Evolutionary conservation across 2,329 filamentous ascomycete species (phyloP), one percentile per base, ranked within the genome.

Genomic region (Apiospora saccharicola): DNA sequence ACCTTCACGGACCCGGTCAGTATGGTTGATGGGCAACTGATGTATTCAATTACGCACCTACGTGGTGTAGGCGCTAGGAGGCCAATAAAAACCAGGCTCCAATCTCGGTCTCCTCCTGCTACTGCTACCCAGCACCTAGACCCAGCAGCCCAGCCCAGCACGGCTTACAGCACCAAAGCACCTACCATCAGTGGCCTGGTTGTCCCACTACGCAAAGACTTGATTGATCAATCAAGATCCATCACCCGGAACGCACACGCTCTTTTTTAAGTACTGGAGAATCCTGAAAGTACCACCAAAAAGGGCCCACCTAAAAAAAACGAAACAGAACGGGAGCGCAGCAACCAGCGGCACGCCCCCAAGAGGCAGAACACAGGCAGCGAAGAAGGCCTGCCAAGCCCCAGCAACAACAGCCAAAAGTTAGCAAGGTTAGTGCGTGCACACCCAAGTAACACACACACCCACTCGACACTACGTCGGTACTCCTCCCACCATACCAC

Each of bases 341-440:
- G 57, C 57, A 64, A 64, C 57, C 57, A 64, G 34, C 53, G 26
- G 26, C 24, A 34, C 26, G n/a, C 51, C 24, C 19, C 26, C 53
- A 61, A n/a, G 6, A 64, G 22, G 12, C 51, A 57, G 26, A 37
- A 19, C 37, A 19, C 13, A 37, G 30, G 30, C n/a, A 53, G 13
- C 26, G 26, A 19, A n/a, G n/a, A 41, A 41, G 34, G 57, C 57
- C 57, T 64, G 57, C 57, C 57, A 64, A 64, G 57, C 57, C 30
- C 26, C 26, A 61, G 26, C 53, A 61, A 30, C 53, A 61, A 30
- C 53, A 61, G 24, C 19, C 57, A 64, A 64, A 64, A 64, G 57
- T 64, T 64, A 64, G 34, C 57, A 64, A 64, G 30, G 57, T 64
- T 64, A 64, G 57, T 64, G 57, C 57, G 57, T 64, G 57, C 57